Evolutionary conservation across 805 yeast species (phyloP), one percentile per base, ranked within the genome.

Genomic region (Candida fluviatilis): DNA sequence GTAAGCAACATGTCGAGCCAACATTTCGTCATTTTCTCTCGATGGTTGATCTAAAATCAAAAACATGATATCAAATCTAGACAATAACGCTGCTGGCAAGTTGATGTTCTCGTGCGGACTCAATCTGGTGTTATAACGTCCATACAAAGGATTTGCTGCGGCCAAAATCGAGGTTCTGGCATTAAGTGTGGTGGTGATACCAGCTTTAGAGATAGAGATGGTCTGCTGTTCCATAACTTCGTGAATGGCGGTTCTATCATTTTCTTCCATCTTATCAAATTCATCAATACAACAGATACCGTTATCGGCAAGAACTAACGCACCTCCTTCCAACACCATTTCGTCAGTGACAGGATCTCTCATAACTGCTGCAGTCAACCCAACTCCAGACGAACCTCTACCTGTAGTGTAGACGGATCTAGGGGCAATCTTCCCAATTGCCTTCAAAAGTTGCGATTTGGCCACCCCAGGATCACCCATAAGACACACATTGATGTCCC

Each of bases 401-500:
- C 99, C 99, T 1, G 99, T 93, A 6, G 99, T 93, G 62, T 93
- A 93, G 21, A 93, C 95, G 36, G 96, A 95, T 55, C 98, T 76
- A 21, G 99, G 99, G 3, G 98, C 93, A 38, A 93, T 84, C 52
- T 90, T 88, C 42, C 88, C 75, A 48, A 93, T 87, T 24, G 95
- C 84, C 59, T 93, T 93, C 47, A 93, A 71, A 55, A 93, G 70
- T 73, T 93, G 99, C 2, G 98, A 93, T 64, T 93, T 93, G 55
- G 99, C 99, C 38, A 93, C 99, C 72, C 99, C 99, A 30, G 99
- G 99, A 57, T 93, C 99, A 52, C 99, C 99, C 97, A 93, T 91
- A 37, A 93, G 73, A 66, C 97, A 84, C 39, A 93, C 77, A 56
- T 93, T 93, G 50, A 93, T 86, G 59, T 93, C 99, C 54, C 99